Base-by-base conservation (phyloP, 148 eudicot genomes). In the Heliamphora exappendiculata region DNA sequence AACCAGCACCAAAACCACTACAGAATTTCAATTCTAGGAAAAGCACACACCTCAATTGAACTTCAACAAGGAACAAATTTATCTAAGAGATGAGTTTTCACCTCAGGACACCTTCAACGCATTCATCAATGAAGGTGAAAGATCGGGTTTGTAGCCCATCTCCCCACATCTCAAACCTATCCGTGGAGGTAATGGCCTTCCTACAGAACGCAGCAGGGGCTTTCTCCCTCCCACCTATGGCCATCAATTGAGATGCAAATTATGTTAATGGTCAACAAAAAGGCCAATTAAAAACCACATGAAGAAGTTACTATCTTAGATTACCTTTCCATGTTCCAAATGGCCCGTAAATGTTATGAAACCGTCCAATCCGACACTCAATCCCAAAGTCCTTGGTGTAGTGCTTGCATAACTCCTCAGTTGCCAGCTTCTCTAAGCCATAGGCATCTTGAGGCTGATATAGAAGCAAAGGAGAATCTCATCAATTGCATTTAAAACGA, bases 201-300 rank as follows among this genome's bases (percentile, higher is more conserved):
- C 89, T 78, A 70, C 87, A 84, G 58, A 87, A 87, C 0, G 89
- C 89, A 80, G 89, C 89, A n/a, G 89, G 89, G 24, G 89, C 89
- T 75, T 86, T 86, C 75, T 86, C 89, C 84, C 89, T 82, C 28
- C 89, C 89, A 64, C 89, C 89, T 86, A 78, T 58, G 44, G 33
- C 41, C 36, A 74, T 72, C 24, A 70, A 70, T 41, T 7, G 24
- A 79, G 55, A 31, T 31, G 24, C 44, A 71, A 60, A 28, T 9
- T 71, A 31, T 3, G 51, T 33, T 29, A 19, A 31, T 64, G 28
- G 4, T n/a, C n/a, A n/a, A n/a, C n/a, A n/a, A n/a, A n/a, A 68
- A 4, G 29, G 26, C 1, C 69, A 41, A 77, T 3, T 44, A 9
- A 37, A 65, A 37, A 24, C 36, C 10, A 26, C 8, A 20, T 5